Evolutionary conservation across 306 rosid genomes (phyloP), one percentile per base, ranked within the genome.

Genomic region (Pachyrhizus erosus): DNA sequence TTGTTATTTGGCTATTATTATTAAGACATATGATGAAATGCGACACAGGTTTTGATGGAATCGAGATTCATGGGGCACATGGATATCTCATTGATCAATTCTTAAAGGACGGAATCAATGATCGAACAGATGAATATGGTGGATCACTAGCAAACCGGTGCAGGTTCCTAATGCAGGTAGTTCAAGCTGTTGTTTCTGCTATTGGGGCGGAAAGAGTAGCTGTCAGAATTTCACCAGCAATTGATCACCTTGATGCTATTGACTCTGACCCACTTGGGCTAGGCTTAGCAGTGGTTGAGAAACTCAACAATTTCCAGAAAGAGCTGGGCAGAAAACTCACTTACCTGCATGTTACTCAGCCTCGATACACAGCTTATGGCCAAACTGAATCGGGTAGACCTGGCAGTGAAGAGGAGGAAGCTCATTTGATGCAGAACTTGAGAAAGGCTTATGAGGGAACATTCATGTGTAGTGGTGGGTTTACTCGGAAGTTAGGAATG

Each of bases 31-130:
- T 75, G 89, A 85, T 43, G 87, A 89, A 34, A 87, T 89, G 84
- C 29, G 89, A 82, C 68, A 10, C 85, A 95, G 99, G 99, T 80
- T 96, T 96, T 72, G 96, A 96, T 76, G 99, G 98, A 71, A 88
- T 96, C 40, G 98, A 96, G 86, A 89, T 96, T 83, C 99, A 96
- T 55, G 91, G 93, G 27, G 99, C 98, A 17, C 99, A 93, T 23
- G 98, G 99, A 45, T 96, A 96, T 70, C 94, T 93, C 42, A 87
- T 84, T 7, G 89, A 77, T 58, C 89, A 87, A 73, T 87, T 87
- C 67, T 73, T 87, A 46, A 87, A 87, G 45, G 89, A 84, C 5
- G 89, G 89, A 42, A 87, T 87, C 83, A 87, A 87, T 42, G 85
- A 87, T 13, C 80, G 87, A 75, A 83, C 81, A 11, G 89, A 94